A percentile compares a stretch with the other conserved stretches of the same genome.
These are phyloP conservation scores for Lodderomyces pseudojiufengensis DNA, from an alignment of 1,139 yeast species.

Conservation along the genomic window DNA sequence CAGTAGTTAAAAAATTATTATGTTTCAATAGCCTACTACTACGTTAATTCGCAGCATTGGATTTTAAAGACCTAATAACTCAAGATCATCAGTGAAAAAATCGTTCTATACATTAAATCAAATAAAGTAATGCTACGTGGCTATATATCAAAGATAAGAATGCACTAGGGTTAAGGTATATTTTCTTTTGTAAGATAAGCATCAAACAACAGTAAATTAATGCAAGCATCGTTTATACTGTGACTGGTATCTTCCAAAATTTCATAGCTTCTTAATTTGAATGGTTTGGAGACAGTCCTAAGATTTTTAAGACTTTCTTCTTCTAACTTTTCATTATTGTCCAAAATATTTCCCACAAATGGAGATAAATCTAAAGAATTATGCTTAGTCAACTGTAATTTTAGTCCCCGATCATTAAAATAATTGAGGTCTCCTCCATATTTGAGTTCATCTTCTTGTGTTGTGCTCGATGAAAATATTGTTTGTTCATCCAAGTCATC, in stretches of 20 bases:
- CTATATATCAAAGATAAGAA: too few species aligned
- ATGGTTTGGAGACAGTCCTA: slow-evolving; percentile 12
- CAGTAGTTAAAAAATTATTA: too few species aligned
- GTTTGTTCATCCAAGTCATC: slow-evolving; percentile 20
- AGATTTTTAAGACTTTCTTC: slow-evolving; percentile 4
- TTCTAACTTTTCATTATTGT: background rate
- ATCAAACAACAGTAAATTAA: slow-evolving; percentile 72
- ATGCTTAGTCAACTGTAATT: slow-evolving; percentile 18
- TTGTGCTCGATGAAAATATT: slow-evolving; percentile 26
- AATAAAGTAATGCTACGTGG: too few species aligned
- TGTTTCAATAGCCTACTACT: too few species aligned
- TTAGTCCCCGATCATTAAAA: slow-evolving; percentile 28
- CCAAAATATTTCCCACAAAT: slow-evolving; percentile 6
- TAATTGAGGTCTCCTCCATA: slow-evolving; percentile 32
- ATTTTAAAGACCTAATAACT: too few species aligned
- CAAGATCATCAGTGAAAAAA: too few species aligned
- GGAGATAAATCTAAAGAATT: slow-evolving; percentile 18
- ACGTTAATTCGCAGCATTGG: too few species aligned
- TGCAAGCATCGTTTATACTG: slow-evolving; percentile 58
- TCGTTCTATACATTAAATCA: too few species aligned
- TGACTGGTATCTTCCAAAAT: slow-evolving; percentile 64
- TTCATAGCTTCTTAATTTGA: slow-evolving; percentile 50
- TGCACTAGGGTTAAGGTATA: slow-evolving; percentile 37
- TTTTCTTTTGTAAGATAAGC: slow-evolving; percentile 68
- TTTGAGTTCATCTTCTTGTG: slow-evolving; percentile 33